Percentiles rank a stretch among this genome's conserved stretches.
phyloP scores from a whole-genome alignment of 805 yeast species.

The Blastobotrys chiropterorum region DNA sequence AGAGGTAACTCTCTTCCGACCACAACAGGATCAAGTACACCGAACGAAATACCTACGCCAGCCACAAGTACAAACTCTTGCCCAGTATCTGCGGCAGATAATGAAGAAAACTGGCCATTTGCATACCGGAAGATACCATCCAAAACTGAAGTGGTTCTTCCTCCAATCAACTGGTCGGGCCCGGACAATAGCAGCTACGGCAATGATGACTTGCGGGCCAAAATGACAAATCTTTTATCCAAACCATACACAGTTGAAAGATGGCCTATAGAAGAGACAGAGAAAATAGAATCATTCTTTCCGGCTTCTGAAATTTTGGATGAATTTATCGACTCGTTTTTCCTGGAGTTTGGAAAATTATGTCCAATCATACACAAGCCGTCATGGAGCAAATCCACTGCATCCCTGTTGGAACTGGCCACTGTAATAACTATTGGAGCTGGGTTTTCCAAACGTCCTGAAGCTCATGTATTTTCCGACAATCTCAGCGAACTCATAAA shows the following conservation, averaged over 20 bases:
- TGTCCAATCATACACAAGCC: slow-evolving; percentile 19
- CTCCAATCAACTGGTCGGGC: slow-evolving; percentile 4
- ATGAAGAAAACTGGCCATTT: slow-evolving; percentile 5
- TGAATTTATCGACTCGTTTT: slow-evolving; percentile 16
- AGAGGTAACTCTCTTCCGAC: slow-evolving; percentile 3
- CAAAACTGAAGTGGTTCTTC: slow-evolving; percentile 1
- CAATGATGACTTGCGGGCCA: slow-evolving; percentile 3
- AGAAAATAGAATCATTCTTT: slow-evolving; percentile 9
- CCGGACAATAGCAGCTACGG: not conserved
- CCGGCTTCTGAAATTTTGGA: slow-evolving; percentile 18
- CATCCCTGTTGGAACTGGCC: slow-evolving; percentile 16
- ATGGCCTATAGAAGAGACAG: slow-evolving; percentile 1
- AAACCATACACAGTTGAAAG: slow-evolving; percentile 4
- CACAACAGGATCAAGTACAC: not conserved
- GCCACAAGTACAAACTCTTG: slow-evolving; percentile 8
- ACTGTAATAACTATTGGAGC: slow-evolving; percentile 21
- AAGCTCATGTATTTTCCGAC: slow-evolving; percentile 19
- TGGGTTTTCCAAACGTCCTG: slow-evolving; percentile 18
- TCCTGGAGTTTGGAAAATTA: slow-evolving; percentile 16
- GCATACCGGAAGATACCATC: not conserved
- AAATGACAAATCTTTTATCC: slow-evolving; percentile 8
- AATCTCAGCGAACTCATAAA: slow-evolving; percentile 18
- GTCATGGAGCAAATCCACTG: slow-evolving; percentile 12
- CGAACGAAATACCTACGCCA: slow-evolving; percentile 2
- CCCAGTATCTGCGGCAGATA: not conserved